Percentiles rank a stretch among this genome's conserved stretches.
Evolutionary conservation across 164 flowering plant genomes (phyloP).

Genomic region (Magnolia changhungtana): DNA sequence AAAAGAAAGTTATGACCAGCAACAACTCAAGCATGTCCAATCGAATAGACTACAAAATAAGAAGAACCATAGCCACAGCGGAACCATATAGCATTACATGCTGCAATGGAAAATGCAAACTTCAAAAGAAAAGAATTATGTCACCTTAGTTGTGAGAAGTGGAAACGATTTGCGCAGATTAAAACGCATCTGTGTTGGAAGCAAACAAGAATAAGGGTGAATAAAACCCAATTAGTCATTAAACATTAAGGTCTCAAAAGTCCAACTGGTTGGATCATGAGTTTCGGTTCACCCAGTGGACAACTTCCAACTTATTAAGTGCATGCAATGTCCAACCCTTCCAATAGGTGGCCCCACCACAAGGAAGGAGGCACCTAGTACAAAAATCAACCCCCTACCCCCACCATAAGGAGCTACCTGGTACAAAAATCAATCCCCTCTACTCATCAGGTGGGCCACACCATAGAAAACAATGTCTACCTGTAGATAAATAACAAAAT

Average conservation of each 20-base stretch:
- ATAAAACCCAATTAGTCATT: not conserved
- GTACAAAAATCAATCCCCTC: too few relatives aligned
- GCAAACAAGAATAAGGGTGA: not conserved
- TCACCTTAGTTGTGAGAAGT: slow-evolving; percentile 89
- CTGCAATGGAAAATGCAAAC: not conserved
- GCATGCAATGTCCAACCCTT: too few relatives aligned
- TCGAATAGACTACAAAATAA: not conserved
- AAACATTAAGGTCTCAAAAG: not conserved
- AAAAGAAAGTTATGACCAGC: not conserved
- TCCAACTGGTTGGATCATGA: too few relatives aligned
- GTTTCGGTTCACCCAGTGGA: too few relatives aligned
- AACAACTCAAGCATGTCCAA: not conserved
- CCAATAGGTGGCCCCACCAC: too few relatives aligned
- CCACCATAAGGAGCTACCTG: too few relatives aligned
- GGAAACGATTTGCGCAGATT: slow-evolving; percentile 86
- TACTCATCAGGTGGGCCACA: too few relatives aligned
- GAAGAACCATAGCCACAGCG: not conserved
- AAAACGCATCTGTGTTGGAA: slow-evolving; percentile 65
- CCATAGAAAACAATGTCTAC: too few relatives aligned
- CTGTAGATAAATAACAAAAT: too few relatives aligned
- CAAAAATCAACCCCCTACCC: too few relatives aligned
- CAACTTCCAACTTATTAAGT: too few relatives aligned
- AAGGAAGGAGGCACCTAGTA: too few relatives aligned
- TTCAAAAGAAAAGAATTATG: not conserved
- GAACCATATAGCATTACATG: not conserved